Conservation (phyloP, 768 basidiomycete genomes). For the Hortiboletus flavorubellus region DNA sequence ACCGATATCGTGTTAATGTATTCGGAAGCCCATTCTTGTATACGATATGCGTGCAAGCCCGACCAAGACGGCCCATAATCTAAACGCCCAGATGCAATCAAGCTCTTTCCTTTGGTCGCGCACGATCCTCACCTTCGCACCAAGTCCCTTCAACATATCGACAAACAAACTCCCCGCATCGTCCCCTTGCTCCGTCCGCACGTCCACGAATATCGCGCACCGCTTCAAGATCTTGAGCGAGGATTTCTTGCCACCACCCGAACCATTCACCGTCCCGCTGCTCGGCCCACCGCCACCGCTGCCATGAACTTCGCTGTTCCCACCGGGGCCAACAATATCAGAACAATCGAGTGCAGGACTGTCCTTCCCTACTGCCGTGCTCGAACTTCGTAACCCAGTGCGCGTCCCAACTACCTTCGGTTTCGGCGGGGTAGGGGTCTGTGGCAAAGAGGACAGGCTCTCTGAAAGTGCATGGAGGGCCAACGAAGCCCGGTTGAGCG, state of each 20-base stretch:
- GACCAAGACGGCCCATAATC: slow-evolving; percentile 64
- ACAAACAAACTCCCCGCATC: slow-evolving; percentile 79
- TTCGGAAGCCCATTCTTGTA: slow-evolving; percentile 79
- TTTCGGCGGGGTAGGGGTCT: slow-evolving; percentile 34
- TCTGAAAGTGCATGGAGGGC: slow-evolving; percentile 60
- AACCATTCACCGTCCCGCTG: slow-evolving; percentile 19
- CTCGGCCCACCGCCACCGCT: slow-evolving; percentile 18
- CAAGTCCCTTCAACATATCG: slow-evolving; percentile 76
- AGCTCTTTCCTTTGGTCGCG: not conserved
- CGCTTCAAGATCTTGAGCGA: slow-evolving; percentile 58
- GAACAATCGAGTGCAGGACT: slow-evolving; percentile 32
- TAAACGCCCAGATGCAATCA: slow-evolving; percentile 23
- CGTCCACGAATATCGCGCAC: slow-evolving; percentile 84
- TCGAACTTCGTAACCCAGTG: slow-evolving; percentile 45
- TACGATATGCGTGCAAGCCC: slow-evolving; percentile 79
- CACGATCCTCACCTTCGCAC: slow-evolving; percentile 62
- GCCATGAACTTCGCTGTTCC: slow-evolving; percentile 17
- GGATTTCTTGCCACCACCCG: slow-evolving; percentile 28
- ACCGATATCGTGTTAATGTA: slow-evolving; percentile 73
- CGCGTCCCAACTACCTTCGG: slow-evolving; percentile 45
- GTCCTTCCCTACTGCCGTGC: slow-evolving; percentile 23
- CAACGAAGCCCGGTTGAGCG: slow-evolving; percentile 30
- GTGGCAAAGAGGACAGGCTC: slow-evolving; percentile 52
- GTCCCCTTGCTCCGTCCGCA: slow-evolving; percentile 68
- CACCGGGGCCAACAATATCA: slow-evolving; percentile 29